Base-by-base conservation (phyloP, 2,329 filamentous ascomycete genomes). In the Pseudogymnoascus sp. region DNA sequence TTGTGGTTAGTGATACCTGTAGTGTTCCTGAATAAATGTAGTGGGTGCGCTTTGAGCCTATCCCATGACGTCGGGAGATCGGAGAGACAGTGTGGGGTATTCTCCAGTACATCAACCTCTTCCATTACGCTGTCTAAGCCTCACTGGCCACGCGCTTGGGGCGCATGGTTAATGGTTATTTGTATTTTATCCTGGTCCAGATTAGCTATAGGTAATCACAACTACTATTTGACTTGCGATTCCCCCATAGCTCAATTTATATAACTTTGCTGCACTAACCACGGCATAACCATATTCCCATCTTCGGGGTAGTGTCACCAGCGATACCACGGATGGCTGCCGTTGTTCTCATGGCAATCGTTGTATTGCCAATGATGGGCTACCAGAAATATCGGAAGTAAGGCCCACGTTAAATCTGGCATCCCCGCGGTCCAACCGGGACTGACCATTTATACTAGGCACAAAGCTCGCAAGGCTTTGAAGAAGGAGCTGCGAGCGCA, bases 351-450 rank as follows among this genome's bases (percentile, higher is more conserved):
- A 39, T 60, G 35, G 58, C 58, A 19, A 25, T 60, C 35, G 35
- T 60, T 23, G 35, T 60, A 11, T 12, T 60, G 14, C 58, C 58
- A 38, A 25, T 39, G 22, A n/a, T 60, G 19, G 58, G 58, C 22
- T 60, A 39, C 58, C 7, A 60, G 1, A 60, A 41, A 60, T 60
- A 60, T 25, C 33, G n/a, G 19, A 60, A 39, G 58, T 60, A 30
- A 39, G 33, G 22, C 58, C 9, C 33, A 25, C 4, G 23, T 33
- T 38, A 23, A 39, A 8, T 41, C 19, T 16, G 12, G 7, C 35
- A 60, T 41, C 58, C 39, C 58, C 9, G 6, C 35, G 14, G 16
- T 39, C 11, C 16, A 25, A 39, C 19, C 39, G 38, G 19, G 2
- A 12, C 33, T 60, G 19, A 60, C 35, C 33, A 16, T 30, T 9